Evolutionary conservation across 2,329 filamentous ascomycete species (phyloP).

Genomic region (Talaromyces amestolkiae): DNA sequence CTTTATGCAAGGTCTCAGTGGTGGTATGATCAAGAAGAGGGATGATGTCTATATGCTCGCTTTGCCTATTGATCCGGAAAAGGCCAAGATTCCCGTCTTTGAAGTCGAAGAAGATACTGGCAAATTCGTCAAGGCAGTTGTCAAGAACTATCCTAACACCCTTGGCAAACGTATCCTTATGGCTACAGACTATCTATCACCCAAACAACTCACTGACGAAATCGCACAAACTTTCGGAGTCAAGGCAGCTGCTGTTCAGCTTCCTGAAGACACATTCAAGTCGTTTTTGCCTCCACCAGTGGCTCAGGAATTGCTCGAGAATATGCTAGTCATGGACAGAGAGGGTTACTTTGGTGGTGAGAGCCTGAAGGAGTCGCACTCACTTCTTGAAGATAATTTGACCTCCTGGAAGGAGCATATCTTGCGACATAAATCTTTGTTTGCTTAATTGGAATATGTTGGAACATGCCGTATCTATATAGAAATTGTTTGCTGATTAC

Average conservation of each 20-base stretch:
- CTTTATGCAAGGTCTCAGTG: constrained; percentile 24
- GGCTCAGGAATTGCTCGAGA: constrained; percentile 52
- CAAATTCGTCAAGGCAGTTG: constrained; percentile 31
- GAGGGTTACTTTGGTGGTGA: constrained; percentile 53
- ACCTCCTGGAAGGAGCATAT: constrained; percentile 12
- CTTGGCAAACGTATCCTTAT: constrained; percentile 44
- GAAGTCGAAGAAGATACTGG: constrained; percentile 18
- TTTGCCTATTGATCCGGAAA: constrained; percentile 19
- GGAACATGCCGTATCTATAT: background rate
- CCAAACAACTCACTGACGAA: constrained; percentile 39
- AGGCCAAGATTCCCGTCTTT: constrained; percentile 19
- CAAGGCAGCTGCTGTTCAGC: constrained; percentile 35
- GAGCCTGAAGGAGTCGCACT: background rate
- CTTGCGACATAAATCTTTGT: background rate
- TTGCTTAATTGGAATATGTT: background rate
- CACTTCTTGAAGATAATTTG: background rate
- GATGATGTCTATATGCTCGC: constrained; percentile 16
- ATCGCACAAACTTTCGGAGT: constrained; percentile 43
- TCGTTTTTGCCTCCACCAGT: constrained; percentile 32
- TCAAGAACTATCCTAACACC: constrained; percentile 36
- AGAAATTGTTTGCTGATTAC: background rate
- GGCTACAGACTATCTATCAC: constrained; percentile 45
- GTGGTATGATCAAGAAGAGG: constrained; percentile 6
- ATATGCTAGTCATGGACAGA: constrained; percentile 50
- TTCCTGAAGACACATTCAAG: constrained; percentile 46